These are phyloP conservation scores for Microcyclospora pomicola DNA, from an alignment of 2,329 filamentous ascomycete species.

Conservation along the genomic window DNA sequence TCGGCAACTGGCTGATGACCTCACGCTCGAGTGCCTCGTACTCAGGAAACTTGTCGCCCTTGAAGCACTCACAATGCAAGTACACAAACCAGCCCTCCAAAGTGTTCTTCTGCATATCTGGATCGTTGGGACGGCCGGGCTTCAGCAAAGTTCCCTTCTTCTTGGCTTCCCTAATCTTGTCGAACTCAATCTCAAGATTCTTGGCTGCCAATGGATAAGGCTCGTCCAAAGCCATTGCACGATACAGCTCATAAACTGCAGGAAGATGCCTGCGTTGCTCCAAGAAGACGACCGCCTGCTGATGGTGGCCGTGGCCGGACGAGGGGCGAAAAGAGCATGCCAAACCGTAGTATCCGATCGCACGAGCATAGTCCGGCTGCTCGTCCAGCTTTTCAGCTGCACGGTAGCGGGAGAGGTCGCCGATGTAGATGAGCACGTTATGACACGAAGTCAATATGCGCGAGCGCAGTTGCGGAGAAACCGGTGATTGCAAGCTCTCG, in stretches of 20 bases:
- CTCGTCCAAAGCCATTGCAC: conserved; percentile 58
- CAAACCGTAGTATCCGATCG: conserved; percentile 71
- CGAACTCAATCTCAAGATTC: conserved; percentile 72
- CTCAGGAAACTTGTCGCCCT: conserved; percentile 57
- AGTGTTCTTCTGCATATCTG: conserved; percentile 45
- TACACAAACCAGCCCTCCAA: conserved; percentile 72
- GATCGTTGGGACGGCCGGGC: conserved; percentile 26
- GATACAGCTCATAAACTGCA: conserved; percentile 79
- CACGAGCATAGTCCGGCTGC: conserved; percentile 62
- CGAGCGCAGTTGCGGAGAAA: conserved; percentile 35
- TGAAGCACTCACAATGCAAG: conserved; percentile 73
- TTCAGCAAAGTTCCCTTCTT: conserved; percentile 39
- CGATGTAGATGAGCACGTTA: conserved; percentile 69
- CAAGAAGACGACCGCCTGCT: conserved; percentile 73
- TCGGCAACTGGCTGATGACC: conserved; percentile 62
- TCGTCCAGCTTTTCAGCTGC: conserved; percentile 58
- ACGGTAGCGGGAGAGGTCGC: conserved; percentile 81
- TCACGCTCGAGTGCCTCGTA: conserved; percentile 75
- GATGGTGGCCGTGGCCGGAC: conserved; percentile 75
- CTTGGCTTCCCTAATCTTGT: conserved; percentile 46
- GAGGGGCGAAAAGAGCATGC: conserved; percentile 65
- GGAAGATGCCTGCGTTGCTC: conserved; percentile 68
- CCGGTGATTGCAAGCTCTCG: conserved; percentile 12
- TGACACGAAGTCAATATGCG: conserved; percentile 63
- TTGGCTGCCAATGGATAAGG: conserved; percentile 60